Evolutionary conservation across 257 asterid genomes (phyloP).

Genomic region (Catharanthus roseus): DNA sequence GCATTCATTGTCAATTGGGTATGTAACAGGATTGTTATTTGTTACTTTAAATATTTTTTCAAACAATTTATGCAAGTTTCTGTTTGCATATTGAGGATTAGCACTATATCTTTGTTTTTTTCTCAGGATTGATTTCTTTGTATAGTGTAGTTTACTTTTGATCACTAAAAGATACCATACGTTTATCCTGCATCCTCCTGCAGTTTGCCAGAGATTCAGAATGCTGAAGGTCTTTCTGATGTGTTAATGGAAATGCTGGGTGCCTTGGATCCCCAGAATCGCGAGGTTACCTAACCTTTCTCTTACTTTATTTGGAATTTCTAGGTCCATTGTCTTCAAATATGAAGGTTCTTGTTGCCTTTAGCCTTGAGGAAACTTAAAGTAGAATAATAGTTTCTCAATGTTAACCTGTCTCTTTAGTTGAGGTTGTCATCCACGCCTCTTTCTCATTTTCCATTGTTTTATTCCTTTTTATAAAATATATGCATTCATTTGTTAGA

Average conservation of each 20-base stretch:
- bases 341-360: background rate
- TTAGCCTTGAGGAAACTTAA: background rate
- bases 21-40: background rate
- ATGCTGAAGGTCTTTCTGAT: constrained; percentile 75
- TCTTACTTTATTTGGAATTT: background rate
- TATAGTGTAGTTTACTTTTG: background rate
- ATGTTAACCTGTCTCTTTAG: background rate
- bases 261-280: constrained; percentile 72
- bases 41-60: background rate
- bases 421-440: background rate
- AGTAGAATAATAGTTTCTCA: background rate
- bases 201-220: constrained; percentile 82
- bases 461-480: background rate
- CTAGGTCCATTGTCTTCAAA: background rate
- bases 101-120: background rate
- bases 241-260: constrained; percentile 79
- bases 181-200: background rate
- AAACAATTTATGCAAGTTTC: background rate
- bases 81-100: background rate
- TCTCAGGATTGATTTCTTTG: too few species aligned
- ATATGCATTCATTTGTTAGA: background rate
- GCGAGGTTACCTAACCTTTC: constrained; percentile 43
- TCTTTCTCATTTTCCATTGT: background rate
- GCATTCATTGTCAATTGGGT: background rate
- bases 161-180: background rate